Evolutionary conservation across 202 grass and related monocot species (phyloP).

Genomic region (Dendrocalamus latiflorus): DNA sequence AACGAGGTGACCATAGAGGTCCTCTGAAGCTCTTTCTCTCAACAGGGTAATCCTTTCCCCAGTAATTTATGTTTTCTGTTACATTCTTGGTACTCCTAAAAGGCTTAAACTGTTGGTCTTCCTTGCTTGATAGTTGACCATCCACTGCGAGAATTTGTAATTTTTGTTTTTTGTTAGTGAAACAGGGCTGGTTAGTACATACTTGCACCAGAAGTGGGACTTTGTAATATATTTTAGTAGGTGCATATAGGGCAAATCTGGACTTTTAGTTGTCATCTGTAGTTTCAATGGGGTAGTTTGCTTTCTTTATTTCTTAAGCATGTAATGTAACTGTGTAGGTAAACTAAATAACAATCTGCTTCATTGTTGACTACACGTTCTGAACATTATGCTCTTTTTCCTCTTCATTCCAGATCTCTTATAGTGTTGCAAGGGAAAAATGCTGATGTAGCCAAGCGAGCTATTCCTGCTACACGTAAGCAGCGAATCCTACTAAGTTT

Average conservation of each 20-base stretch:
- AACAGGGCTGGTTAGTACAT: not conserved
- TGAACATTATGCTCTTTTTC: not conserved
- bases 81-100: too few relatives aligned
- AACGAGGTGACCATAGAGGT: conserved; percentile 72
- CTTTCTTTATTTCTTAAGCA: conserved; percentile 2
- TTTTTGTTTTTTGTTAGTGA: conserved; percentile 4
- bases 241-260: not conserved
- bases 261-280: not conserved
- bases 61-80: conserved; percentile 3
- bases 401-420: conserved; percentile 53
- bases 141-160: not conserved
- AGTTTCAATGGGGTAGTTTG: not conserved
- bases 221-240: not conserved
- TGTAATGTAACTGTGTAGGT: not conserved
- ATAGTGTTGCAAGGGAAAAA: conserved; percentile 66
- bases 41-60: conserved; percentile 54
- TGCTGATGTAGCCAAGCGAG: conserved; percentile 67
- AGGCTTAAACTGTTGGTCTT: not conserved
- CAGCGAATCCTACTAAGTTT: too few relatives aligned
- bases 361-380: conserved; percentile 1
- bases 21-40: conserved; percentile 64
- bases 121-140: conserved; percentile 1
- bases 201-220: not conserved
- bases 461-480: conserved; percentile 57
- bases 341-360: not conserved